Evolutionary conservation across 2,329 filamentous ascomycete species (phyloP).

Genomic region (Alternaria sp.): DNA sequence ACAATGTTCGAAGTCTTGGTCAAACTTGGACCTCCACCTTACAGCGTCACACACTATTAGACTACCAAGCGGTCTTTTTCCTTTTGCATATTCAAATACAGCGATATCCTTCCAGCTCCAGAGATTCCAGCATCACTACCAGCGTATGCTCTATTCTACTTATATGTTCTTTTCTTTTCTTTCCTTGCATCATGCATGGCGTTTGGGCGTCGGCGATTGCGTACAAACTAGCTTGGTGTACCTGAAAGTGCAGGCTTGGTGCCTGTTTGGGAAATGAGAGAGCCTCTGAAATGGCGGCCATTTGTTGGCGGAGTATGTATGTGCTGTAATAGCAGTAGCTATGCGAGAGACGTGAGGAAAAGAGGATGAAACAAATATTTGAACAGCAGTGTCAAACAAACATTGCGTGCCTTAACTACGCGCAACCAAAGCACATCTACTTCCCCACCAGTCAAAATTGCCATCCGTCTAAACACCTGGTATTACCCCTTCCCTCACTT

Average conservation of each 20-base stretch:
- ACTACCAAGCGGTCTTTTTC: background rate
- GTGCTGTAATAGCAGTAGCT: background rate
- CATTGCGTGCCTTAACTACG: background rate
- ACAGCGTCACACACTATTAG: background rate
- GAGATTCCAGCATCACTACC: conserved; percentile 12
- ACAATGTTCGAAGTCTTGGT: background rate
- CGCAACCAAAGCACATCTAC: background rate
- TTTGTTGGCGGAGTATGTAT: background rate
- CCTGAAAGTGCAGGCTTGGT: conserved; percentile 9
- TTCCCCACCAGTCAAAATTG: background rate
- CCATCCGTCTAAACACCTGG: background rate
- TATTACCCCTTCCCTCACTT: conserved; percentile 20
- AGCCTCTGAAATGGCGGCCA: background rate
- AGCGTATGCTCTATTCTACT: conserved; percentile 13
- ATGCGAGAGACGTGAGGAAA: background rate
- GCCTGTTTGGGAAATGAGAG: background rate
- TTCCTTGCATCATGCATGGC: conserved; percentile 33
- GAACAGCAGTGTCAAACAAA: background rate
- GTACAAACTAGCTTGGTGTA: background rate
- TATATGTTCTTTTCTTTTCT: conserved; percentile 9
- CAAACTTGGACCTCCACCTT: background rate
- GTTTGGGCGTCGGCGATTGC: conserved; percentile 18
- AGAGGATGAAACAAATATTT: background rate
- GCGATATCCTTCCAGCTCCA: conserved; percentile 14
- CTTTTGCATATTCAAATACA: conserved; percentile 14